phyloP scores from a whole-genome alignment of 2,329 filamentous ascomycete genomes.

The Monosporascus sp. region DNA sequence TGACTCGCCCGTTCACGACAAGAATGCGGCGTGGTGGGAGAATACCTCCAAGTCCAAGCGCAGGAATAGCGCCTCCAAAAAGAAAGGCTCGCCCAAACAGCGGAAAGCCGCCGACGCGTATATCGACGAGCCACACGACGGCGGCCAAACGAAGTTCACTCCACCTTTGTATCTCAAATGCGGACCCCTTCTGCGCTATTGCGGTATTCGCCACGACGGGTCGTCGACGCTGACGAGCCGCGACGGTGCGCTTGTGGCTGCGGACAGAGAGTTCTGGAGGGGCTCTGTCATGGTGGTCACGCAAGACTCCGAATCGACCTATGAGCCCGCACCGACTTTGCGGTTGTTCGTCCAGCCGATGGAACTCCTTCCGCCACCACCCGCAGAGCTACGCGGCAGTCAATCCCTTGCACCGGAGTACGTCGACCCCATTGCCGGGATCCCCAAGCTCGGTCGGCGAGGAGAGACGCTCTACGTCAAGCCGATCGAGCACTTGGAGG shows the following conservation, averaged over 20 bases:
- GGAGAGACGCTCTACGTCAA: conserved; percentile 85
- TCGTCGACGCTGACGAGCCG: conserved; percentile 32
- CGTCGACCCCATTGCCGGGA: conserved; percentile 82
- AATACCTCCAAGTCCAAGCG: conserved; percentile 35
- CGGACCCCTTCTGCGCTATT: conserved; percentile 85
- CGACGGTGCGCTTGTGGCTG: conserved; percentile 23
- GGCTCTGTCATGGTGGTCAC: conserved; percentile 96
- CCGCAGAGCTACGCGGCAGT: conserved; percentile 59
- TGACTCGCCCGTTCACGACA: conserved; percentile 32
- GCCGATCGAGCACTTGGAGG: conserved; percentile 79
- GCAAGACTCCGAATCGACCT: conserved; percentile 74
- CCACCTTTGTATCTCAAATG: conserved; percentile 82
- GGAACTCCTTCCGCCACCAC: conserved; percentile 73
- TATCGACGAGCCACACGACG: conserved; percentile 30
- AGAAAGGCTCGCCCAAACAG: conserved; percentile 21
- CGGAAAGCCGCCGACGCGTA: conserved; percentile 27
- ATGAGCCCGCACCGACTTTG: conserved; percentile 71
- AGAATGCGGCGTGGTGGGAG: conserved; percentile 73
- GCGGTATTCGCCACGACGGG: conserved; percentile 68
- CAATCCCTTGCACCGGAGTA: conserved; percentile 69
- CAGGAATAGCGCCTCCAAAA: conserved; percentile 40
- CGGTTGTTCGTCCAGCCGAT: conserved; percentile 84
- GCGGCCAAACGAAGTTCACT: conserved; percentile 66
- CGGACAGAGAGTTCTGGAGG: conserved; percentile 78
- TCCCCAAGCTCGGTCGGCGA: conserved; percentile 77